phyloP scores from a whole-genome alignment of 345 rosid genomes.

The Salix viminalis region DNA sequence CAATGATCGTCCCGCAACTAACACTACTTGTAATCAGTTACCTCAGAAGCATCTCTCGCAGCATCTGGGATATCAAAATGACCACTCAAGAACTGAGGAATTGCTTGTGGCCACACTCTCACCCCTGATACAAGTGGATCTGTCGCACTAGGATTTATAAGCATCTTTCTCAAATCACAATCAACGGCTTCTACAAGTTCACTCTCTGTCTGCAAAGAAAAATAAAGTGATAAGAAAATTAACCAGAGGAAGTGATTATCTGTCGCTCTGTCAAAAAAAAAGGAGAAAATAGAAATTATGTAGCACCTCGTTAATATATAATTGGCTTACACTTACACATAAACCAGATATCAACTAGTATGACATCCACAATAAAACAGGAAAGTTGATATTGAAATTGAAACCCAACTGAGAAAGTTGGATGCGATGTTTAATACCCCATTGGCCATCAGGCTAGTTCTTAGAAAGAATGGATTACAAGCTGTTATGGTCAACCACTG shows the following conservation, averaged over 20 bases:
- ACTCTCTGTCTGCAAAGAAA: conserved; percentile 42
- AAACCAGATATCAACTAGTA: not conserved
- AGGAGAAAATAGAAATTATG: not conserved
- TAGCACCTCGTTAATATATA: not conserved
- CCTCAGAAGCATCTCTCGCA: conserved; percentile 42
- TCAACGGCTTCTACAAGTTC: conserved; percentile 85
- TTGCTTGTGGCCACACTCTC: conserved; percentile 87
- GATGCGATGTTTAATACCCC: not conserved
- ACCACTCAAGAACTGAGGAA: conserved; percentile 87
- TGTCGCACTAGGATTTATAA: conserved; percentile 62
- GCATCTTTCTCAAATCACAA: conserved; percentile 88
- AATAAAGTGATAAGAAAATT: not conserved
- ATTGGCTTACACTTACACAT: not conserved
- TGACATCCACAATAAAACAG: not conserved
- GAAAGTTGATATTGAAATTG: not conserved
- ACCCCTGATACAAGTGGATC: conserved; percentile 73
- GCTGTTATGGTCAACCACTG: not conserved
- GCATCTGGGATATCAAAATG: conserved; percentile 70
- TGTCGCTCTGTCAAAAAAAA: not conserved
- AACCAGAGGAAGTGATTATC: not conserved
- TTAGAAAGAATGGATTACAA: not conserved
- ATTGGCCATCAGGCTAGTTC: not conserved
- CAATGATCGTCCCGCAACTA: not conserved
- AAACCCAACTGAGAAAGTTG: not conserved
- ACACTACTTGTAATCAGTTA: conserved; percentile 46